A percentile compares a stretch with the other conserved stretches of the same genome.
These are phyloP conservation scores for Punctularia strigosozonata DNA, from an alignment of 768 basidiomycete species.

Conservation along the genomic window DNA sequence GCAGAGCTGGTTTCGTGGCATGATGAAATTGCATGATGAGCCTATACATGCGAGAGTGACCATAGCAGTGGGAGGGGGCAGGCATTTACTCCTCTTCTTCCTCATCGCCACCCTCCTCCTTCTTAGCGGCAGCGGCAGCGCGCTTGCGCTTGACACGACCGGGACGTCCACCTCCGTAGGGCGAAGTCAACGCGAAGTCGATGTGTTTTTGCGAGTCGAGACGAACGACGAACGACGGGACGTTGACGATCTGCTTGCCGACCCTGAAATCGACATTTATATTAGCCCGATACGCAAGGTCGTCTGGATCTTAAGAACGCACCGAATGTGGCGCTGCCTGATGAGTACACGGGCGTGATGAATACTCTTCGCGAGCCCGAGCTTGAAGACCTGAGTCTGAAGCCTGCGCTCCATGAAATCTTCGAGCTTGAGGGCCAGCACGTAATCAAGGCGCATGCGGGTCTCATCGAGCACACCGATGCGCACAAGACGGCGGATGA, in stretches of 20 bases:
- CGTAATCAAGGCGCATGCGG: slow-evolving; percentile 99
- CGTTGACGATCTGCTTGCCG: slow-evolving; percentile 98
- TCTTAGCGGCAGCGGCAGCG: slow-evolving; percentile 83
- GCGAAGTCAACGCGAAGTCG: slow-evolving; percentile 95
- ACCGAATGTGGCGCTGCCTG: slow-evolving; percentile 98
- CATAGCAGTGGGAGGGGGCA: no score
- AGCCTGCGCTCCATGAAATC: slow-evolving; percentile 99
- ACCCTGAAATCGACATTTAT: slow-evolving; percentile 40
- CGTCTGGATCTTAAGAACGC: slow-evolving; percentile 15
- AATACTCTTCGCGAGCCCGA: slow-evolving; percentile 92
- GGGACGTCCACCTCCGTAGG: slow-evolving; percentile 88
- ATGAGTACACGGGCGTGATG: slow-evolving; percentile 98
- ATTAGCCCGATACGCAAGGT: neutral
- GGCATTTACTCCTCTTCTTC: slow-evolving; percentile 75
- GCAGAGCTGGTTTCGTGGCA: no score
- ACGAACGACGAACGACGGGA: slow-evolving; percentile 97
- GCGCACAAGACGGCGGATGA: slow-evolving; percentile 92
- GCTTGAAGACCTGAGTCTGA: slow-evolving; percentile 99
- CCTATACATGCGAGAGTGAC: no score
- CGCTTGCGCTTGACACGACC: slow-evolving; percentile 99
- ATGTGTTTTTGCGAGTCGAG: slow-evolving; percentile 99
- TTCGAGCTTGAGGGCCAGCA: slow-evolving; percentile 96
- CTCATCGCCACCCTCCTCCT: slow-evolving; percentile 80
- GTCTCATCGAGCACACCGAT: slow-evolving; percentile 99
- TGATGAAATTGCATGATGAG: no score